Evolutionary conservation across 2,329 filamentous ascomycete species (phyloP).

Genomic region (Pochonia chlamydosporia): DNA sequence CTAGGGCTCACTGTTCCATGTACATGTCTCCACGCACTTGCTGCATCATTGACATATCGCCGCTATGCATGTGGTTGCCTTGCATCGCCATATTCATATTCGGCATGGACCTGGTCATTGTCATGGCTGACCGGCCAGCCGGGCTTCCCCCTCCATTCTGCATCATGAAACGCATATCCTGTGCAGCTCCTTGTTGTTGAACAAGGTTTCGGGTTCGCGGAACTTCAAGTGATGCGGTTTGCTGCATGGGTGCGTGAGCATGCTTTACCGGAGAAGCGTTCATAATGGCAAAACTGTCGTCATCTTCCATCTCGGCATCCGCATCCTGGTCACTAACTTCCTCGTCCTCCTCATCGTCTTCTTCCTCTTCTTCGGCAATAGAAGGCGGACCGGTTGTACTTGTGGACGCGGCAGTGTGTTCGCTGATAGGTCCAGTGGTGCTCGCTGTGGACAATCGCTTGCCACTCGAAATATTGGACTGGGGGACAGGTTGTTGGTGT

Average conservation of each 20-base stretch:
- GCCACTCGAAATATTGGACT: slow-evolving; percentile 2
- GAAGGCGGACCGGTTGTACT: slow-evolving; percentile 32
- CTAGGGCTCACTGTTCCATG: slow-evolving; percentile 33
- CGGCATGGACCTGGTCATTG: slow-evolving; percentile 39
- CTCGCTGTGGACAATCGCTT: slow-evolving; percentile 30
- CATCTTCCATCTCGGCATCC: slow-evolving; percentile 52
- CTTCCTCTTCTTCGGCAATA: slow-evolving; percentile 29
- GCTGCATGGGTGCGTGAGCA: slow-evolving; percentile 30
- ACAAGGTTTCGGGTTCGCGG: slow-evolving; percentile 32
- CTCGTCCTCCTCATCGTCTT: not conserved
- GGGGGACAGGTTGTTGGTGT: slow-evolving; percentile 12
- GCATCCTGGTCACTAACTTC: slow-evolving; percentile 37
- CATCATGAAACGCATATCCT: slow-evolving; percentile 36
- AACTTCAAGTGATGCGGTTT: slow-evolving; percentile 37
- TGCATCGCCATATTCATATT: slow-evolving; percentile 39
- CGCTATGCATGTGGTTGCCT: slow-evolving; percentile 31
- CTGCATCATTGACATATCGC: slow-evolving; percentile 41
- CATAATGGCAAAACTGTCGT: slow-evolving; percentile 49
- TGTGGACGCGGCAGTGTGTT: slow-evolving; percentile 24
- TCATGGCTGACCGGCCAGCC: slow-evolving; percentile 29
- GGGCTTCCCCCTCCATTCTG: slow-evolving; percentile 32
- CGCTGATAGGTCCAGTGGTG: slow-evolving; percentile 26
- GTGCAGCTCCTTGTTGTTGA: slow-evolving; percentile 22
- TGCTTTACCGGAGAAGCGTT: slow-evolving; percentile 33
- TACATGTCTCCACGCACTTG: slow-evolving; percentile 44